phyloP scores from a whole-genome alignment of 345 rosid genomes.

The Gossypium longicalyx region DNA sequence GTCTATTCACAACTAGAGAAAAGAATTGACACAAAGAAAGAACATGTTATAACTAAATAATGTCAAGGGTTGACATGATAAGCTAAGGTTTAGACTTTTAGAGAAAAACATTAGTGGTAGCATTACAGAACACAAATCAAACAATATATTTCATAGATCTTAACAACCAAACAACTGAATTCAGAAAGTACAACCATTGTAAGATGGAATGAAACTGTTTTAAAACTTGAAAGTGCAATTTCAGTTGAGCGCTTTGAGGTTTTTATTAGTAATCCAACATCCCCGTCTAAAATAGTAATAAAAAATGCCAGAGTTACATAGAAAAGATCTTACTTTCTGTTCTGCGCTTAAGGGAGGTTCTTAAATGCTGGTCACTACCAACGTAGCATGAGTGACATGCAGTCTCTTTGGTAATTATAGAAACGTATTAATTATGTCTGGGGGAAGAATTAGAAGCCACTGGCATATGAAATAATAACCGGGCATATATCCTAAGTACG shows the following conservation, averaged over 20 bases:
- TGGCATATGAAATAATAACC: no score
- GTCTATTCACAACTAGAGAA: background rate
- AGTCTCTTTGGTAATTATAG: conserved; percentile 1
- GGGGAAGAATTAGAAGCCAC: no score
- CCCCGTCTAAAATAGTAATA: background rate
- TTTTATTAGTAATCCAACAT: background rate
- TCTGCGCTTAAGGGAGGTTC: background rate
- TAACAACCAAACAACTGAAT: background rate
- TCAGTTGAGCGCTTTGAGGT: background rate
- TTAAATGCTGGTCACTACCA: background rate
- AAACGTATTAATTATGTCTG: background rate
- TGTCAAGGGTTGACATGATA: background rate
- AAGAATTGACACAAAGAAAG: background rate
- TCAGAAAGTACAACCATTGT: background rate
- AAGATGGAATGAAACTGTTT: background rate
- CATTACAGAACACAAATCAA: conserved; percentile 6
- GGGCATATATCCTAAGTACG: no score
- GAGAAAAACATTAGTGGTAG: background rate
- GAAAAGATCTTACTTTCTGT: background rate
- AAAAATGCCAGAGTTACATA: background rate
- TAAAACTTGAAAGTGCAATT: background rate
- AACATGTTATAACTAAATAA: background rate
- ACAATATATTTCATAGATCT: background rate
- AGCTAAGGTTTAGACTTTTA: background rate
- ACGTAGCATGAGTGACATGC: background rate